A percentile compares a stretch with the other conserved stretches of the same genome.
phyloP scores from a whole-genome alignment of 2,329 filamentous ascomycete species.

The Arthrobotrys conoides region DNA sequence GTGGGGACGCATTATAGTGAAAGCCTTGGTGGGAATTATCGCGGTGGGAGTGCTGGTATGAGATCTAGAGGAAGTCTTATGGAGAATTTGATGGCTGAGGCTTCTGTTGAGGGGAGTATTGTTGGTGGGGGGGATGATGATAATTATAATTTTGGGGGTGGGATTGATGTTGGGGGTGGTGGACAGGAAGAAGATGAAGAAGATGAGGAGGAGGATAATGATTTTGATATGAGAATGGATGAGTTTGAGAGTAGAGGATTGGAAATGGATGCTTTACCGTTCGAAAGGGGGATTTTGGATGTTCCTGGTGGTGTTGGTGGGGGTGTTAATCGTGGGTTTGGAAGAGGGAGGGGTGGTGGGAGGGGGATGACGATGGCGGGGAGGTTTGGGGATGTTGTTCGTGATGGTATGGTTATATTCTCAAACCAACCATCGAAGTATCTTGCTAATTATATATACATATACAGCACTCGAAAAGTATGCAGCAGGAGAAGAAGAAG shows the following conservation, averaged over 20 bases:
- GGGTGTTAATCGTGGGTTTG: background rate
- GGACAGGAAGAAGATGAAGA: background rate
- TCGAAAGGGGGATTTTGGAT: constrained; percentile 10
- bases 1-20: background rate
- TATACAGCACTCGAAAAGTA: background rate
- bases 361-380: no score
- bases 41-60: no score
- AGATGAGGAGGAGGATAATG: background rate
- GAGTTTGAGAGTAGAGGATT: background rate
- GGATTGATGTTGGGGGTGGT: background rate
- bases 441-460: no score
- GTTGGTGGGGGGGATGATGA: no score
- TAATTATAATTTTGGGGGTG: no score
- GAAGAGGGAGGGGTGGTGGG: background rate
- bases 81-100: background rate
- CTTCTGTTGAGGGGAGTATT: background rate
- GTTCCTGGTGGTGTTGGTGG: background rate
- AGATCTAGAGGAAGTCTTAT: no score
- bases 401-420: background rate
- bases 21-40: no score
- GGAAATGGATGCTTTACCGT: background rate
- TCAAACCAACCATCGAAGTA: no score
- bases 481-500: background rate
- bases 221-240: constrained; percentile 10
- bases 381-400: background rate